Evolutionary conservation across 345 rosid species (phyloP).

Genomic region (Durio zibethinus): DNA sequence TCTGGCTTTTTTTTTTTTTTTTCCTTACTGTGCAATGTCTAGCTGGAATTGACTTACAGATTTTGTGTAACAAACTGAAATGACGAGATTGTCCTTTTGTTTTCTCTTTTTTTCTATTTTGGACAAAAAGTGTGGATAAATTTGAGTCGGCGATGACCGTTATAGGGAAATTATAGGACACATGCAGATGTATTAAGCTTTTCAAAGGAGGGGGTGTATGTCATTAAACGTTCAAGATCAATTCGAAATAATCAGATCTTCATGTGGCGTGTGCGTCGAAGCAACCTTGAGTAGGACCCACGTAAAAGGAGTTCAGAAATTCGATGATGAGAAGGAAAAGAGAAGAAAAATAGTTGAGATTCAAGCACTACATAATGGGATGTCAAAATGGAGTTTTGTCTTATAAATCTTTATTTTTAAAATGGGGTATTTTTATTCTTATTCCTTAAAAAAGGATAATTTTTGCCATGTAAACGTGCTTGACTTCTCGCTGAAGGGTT

Average conservation of each 20-base stretch:
- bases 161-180: not conserved
- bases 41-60: no score
- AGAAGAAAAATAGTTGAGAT: no score
- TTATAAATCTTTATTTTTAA: no score
- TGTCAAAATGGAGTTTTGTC: no score
- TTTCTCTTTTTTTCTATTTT: not conserved
- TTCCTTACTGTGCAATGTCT: no score
- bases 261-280: not conserved
- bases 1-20: not conserved
- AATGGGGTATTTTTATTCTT: no score
- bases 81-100: conserved; percentile 6
- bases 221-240: not conserved
- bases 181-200: not conserved
- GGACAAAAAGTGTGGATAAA: not conserved
- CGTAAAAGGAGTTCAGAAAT: no score
- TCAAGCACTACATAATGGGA: no score
- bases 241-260: not conserved
- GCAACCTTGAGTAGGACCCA: not conserved
- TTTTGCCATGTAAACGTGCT: no score
- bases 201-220: not conserved
- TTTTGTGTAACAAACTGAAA: not conserved
- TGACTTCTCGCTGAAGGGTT: no score
- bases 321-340: no score
- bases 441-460: no score
- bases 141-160: not conserved